phyloP scores from a whole-genome alignment of 257 asterid species.

The Scutellaria baicalensis region DNA sequence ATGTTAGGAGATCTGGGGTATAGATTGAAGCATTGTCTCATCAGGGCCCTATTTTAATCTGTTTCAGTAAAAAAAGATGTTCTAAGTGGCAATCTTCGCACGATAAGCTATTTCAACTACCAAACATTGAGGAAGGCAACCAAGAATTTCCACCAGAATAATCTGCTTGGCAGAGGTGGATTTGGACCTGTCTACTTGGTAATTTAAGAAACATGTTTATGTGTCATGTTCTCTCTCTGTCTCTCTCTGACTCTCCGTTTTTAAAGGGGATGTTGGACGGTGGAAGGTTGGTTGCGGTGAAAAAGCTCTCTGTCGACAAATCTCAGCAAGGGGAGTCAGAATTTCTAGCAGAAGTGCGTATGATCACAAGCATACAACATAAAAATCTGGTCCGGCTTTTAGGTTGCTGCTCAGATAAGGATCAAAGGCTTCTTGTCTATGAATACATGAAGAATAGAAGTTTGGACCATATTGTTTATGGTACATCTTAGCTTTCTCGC shows the following conservation, averaged over 20 bases:
- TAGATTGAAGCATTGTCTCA: not conserved
- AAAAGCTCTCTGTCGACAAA: slow-evolving; percentile 52
- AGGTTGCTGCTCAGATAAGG: slow-evolving; percentile 76
- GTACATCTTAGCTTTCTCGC: slow-evolving; percentile 26
- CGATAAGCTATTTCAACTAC: slow-evolving; percentile 50
- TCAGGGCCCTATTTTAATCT: slow-evolving; percentile 6
- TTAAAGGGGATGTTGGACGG: slow-evolving; percentile 60
- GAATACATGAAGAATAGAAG: slow-evolving; percentile 81
- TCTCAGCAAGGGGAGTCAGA: slow-evolving; percentile 80
- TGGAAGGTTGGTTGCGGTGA: slow-evolving; percentile 56
- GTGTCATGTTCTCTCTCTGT: not conserved
- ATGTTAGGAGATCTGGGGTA: not conserved
- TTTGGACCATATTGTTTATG: slow-evolving; percentile 62
- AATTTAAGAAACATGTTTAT: not conserved
- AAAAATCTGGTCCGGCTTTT: slow-evolving; percentile 77
- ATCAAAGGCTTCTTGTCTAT: slow-evolving; percentile 65
- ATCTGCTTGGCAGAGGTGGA: slow-evolving; percentile 83
- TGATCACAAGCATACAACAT: slow-evolving; percentile 78
- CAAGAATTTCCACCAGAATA: slow-evolving; percentile 52
- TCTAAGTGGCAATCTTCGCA: slow-evolving; percentile 49
- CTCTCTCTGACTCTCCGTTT: not conserved
- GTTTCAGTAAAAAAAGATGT: slow-evolving; percentile 38
- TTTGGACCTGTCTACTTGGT: slow-evolving; percentile 85
- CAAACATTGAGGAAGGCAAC: slow-evolving; percentile 66
- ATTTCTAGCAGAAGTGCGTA: slow-evolving; percentile 61